phyloP scores from a whole-genome alignment of 768 basidiomycete genomes.

The Lactifluus rugatus region DNA sequence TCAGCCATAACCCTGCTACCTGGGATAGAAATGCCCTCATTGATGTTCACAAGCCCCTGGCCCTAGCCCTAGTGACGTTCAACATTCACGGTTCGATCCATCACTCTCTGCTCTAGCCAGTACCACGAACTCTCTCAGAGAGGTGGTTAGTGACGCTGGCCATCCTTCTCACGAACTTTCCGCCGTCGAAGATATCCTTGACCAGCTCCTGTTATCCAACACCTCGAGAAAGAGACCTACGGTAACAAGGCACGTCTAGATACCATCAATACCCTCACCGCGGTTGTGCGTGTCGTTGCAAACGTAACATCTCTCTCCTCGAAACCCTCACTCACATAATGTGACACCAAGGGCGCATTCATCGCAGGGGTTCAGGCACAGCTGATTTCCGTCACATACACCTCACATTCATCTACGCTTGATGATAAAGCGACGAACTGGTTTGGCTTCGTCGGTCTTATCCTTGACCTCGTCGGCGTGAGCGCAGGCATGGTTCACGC shows the following conservation, averaged over 20 bases:
- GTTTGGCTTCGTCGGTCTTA: background rate
- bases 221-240: background rate
- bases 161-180: background rate
- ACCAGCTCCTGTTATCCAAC: background rate
- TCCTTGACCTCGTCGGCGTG: background rate
- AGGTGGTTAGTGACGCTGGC: background rate
- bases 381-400: background rate
- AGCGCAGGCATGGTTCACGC: background rate
- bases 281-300: background rate
- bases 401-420: background rate
- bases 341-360: background rate
- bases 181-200: background rate
- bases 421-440: background rate
- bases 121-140: background rate
- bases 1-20: slow-evolving; percentile 5
- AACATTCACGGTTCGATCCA: too few species aligned
- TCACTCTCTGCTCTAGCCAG: too few species aligned
- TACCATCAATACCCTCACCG: background rate
- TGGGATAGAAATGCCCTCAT: slow-evolving; percentile 3
- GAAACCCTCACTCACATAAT: background rate
- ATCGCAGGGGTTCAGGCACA: background rate
- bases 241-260: background rate
- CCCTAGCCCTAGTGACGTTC: too few species aligned
- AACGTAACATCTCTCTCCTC: background rate
- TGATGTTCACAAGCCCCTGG: too few species aligned